Conservation (phyloP, 2,329 filamentous ascomycete species). For the Colletotrichum tropicale region DNA sequence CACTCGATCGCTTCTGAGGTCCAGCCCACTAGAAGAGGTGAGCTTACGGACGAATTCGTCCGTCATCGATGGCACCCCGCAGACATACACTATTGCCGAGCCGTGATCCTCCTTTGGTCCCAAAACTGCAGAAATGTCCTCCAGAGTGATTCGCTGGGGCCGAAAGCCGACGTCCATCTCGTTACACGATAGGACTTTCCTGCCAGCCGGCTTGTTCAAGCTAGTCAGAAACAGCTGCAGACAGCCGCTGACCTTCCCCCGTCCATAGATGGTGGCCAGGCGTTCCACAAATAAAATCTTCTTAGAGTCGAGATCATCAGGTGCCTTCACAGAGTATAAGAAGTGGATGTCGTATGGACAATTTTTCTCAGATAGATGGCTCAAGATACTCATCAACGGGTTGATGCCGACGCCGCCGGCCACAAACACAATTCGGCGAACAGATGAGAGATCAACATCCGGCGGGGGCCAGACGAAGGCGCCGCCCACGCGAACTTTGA, state of each 20-base stretch:
- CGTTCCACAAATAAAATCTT: constrained; percentile 57
- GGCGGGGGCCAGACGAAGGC: constrained; percentile 76
- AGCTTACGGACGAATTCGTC: constrained; percentile 64
- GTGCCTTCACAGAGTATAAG: constrained; percentile 62
- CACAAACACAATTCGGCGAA: constrained; percentile 72
- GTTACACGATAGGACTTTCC: neutral
- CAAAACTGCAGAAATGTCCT: constrained; percentile 46
- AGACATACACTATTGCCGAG: constrained; percentile 66
- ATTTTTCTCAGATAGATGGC: constrained; percentile 55
- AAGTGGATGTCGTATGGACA: constrained; percentile 53
- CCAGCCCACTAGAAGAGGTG: constrained; percentile 29
- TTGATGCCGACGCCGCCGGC: constrained; percentile 87
- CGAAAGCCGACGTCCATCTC: constrained; percentile 32
- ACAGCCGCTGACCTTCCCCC: constrained; percentile 39
- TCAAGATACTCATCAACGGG: constrained; percentile 76
- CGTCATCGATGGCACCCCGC: constrained; percentile 72
- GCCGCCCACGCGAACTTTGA: constrained; percentile 78
- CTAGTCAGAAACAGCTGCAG: constrained; percentile 54
- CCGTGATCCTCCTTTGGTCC: constrained; percentile 33
- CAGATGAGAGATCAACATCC: constrained; percentile 41
- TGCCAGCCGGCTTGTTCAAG: neutral
- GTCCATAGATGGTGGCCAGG: constrained; percentile 45
- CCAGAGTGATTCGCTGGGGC: constrained; percentile 44
- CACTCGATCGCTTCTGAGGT: constrained; percentile 30
- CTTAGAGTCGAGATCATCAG: constrained; percentile 28